phyloP scores from a whole-genome alignment of 2,329 filamentous ascomycete genomes.

The Colletotrichum sojae region DNA sequence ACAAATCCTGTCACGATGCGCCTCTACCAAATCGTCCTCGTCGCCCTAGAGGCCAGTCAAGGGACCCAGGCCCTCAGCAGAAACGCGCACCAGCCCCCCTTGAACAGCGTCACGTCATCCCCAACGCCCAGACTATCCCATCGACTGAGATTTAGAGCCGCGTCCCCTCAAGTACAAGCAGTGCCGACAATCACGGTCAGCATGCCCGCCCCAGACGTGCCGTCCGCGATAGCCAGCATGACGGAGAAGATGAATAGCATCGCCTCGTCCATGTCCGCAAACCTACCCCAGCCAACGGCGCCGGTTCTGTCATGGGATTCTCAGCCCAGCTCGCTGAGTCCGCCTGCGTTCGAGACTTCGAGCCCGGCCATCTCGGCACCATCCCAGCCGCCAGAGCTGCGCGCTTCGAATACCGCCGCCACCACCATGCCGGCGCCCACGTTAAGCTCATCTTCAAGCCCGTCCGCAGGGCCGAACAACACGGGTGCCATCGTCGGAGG shows the following conservation, averaged over 20 bases:
- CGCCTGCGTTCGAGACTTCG: neutral
- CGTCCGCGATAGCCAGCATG: neutral
- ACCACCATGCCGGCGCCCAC: neutral
- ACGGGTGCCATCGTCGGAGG: slow-evolving; percentile 4
- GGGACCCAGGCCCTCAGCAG: neutral
- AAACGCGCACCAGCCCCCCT: neutral
- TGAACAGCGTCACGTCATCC: neutral
- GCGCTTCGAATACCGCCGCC: neutral
- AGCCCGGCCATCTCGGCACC: neutral
- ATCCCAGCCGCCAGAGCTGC: neutral
- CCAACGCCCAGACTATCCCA: neutral
- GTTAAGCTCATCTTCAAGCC: neutral
- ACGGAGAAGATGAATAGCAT: no score
- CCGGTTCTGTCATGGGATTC: no score
- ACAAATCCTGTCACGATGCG: neutral
- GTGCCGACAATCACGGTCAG: neutral
- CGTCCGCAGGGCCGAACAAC: neutral
- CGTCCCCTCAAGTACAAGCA: neutral
- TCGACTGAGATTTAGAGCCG: neutral
- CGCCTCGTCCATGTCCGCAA: no score
- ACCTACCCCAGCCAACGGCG: no score
- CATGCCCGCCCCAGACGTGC: neutral
- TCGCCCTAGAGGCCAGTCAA: neutral
- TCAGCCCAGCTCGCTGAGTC: neutral
- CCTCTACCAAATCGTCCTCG: neutral